Evolutionary conservation across 257 asterid genomes (phyloP), one percentile per base, ranked within the genome.

Genomic region (Paulownia fortunei): DNA sequence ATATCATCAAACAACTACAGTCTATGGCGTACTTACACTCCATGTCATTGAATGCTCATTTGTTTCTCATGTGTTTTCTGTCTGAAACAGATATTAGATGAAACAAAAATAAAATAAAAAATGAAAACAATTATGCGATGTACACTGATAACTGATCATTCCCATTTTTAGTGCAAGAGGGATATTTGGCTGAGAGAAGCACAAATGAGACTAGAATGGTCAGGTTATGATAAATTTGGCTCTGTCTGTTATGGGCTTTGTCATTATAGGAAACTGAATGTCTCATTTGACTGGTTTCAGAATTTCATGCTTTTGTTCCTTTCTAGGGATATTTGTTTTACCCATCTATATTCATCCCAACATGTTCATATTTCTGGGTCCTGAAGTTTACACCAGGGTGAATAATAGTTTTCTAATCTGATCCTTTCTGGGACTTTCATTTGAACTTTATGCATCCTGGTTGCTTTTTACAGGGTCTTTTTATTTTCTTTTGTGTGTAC

Each of bases 171-270:
- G n/a, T 77, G 76, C 21, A 12, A 46, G 39, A 49, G 52, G 56
- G 64, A 47, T n/a, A 58, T 56, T 59, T 8, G 3, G 27, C 30
- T 59, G 32, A 74, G 79, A 46, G 72, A 46, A 49, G 23, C 24
- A 39, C 34, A 44, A 60, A 44, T 27, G 39, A 34, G 30, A 47
- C 26, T 68, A 27, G 52, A 34, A 9, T 66, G 46, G 46, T 66
- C 41, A 23, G 47, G 13, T 52, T 32, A 51, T 23, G 65, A 49
- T n/a, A 11, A 61, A 18, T 54, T 62, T 44, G 4, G 34, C 21
- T 8, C 63, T 56, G 39, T 61, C 68, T 70, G 64, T 42, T 23
- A 44, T 16, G 49, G 49, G 19, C 8, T 41, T 77, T 37, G 10
- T 8, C 44, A 4, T 44, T 41, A 13, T 2, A 23, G 39, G 42